These are phyloP conservation scores for Bacidia gigantensis DNA, from an alignment of 495 filamentous ascomycete genomes.

Conservation along the genomic window DNA sequence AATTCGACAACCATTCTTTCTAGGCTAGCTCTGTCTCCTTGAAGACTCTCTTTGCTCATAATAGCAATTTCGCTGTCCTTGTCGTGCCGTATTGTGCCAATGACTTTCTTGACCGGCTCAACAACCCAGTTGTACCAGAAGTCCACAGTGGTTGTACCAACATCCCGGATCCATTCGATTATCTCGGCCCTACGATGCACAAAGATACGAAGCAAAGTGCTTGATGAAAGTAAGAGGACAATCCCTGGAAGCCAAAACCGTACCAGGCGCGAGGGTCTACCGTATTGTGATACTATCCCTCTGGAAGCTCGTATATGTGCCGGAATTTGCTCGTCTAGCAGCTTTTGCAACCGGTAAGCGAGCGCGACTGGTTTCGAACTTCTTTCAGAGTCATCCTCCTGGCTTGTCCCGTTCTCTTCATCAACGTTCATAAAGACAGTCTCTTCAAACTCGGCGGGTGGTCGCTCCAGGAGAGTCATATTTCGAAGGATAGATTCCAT, in stretches of 20 bases:
- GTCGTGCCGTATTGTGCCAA: constrained; percentile 86
- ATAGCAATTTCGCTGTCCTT: constrained; percentile 83
- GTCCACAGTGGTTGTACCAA: constrained; percentile 65
- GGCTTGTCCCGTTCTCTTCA: constrained; percentile 38
- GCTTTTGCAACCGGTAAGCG: constrained; percentile 48
- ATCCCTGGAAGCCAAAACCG: constrained; percentile 75
- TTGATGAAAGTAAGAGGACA: constrained; percentile 57
- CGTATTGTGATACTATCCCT: constrained; percentile 40
- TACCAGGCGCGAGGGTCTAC: constrained; percentile 59
- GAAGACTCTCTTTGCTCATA: constrained; percentile 81
- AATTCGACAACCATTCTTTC: constrained; percentile 98
- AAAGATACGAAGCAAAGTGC: constrained; percentile 64
- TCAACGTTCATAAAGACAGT: constrained; percentile 50
- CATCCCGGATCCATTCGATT: constrained; percentile 55
- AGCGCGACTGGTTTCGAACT: constrained; percentile 40
- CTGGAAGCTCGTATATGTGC: constrained; percentile 40
- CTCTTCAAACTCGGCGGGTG: constrained; percentile 59
- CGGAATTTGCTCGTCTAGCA: constrained; percentile 48
- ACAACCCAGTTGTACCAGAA: constrained; percentile 96
- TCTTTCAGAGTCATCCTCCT: constrained; percentile 19
- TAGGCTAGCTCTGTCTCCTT: constrained; percentile 76
- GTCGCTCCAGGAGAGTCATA: constrained; percentile 38
- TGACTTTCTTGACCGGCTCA: constrained; percentile 63
- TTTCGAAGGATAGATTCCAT: constrained; percentile 67
- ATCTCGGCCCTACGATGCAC: constrained; percentile 59